Evolutionary conservation across 148 eudicot genomes (phyloP).

Genomic region (Beta vulgaris): DNA sequence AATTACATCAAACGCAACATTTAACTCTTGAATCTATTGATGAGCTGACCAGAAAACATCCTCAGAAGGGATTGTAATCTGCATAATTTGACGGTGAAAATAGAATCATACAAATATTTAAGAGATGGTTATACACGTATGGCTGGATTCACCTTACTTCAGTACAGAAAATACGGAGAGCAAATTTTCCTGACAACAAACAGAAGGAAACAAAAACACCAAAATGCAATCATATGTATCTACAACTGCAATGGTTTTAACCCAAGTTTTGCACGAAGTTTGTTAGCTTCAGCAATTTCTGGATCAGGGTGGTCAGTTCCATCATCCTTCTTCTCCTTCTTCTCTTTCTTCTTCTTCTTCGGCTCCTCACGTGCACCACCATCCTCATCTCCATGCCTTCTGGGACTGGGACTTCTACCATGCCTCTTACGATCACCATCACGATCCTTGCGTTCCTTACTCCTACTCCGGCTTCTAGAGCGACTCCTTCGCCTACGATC

Average conservation of each 20-base stretch:
- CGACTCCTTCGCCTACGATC: conserved; percentile 76
- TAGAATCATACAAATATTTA: not conserved
- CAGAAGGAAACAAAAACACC: not conserved
- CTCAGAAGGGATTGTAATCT: not conserved
- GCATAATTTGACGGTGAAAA: not conserved
- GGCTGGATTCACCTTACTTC: not conserved
- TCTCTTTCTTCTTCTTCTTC: conserved; percentile 47
- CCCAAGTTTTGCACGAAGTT: conserved; percentile 66
- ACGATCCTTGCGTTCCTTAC: conserved; percentile 67
- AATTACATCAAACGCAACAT: not conserved
- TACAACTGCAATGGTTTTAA: conserved; percentile 60
- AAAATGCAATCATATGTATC: conserved; percentile 1
- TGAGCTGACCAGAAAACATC: not conserved
- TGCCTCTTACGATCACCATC: conserved; percentile 66
- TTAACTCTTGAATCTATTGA: not conserved
- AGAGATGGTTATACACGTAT: not conserved
- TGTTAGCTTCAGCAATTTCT: conserved; percentile 85
- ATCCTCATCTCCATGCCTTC: conserved; percentile 56
- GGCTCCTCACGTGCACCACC: conserved; percentile 42
- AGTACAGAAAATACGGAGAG: not conserved
- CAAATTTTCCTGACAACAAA: conserved; percentile 1
- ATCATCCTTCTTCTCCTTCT: conserved; percentile 79
- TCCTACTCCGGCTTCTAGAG: conserved; percentile 90
- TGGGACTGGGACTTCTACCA: conserved; percentile 64
- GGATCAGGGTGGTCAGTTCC: conserved; percentile 97